Percentiles rank a stretch among this genome's conserved stretches.
Evolutionary conservation across 192 early-diverging fungal genomes (phyloP).

Genomic region (Coemansia sp.): DNA sequence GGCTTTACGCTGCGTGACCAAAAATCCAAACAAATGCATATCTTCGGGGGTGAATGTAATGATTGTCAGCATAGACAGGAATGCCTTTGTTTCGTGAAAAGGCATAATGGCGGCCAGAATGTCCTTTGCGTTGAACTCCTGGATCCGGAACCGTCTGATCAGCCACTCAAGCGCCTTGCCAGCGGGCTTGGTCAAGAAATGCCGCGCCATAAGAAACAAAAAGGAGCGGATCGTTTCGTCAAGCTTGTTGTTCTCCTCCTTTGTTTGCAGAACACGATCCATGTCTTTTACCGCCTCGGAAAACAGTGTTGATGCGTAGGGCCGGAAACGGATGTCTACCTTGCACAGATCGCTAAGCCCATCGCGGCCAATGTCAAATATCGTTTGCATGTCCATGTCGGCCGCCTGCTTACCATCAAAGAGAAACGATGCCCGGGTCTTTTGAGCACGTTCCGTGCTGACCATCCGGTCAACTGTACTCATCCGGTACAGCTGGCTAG

Average conservation of each 20-base stretch:
- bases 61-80: slow-evolving; percentile 78
- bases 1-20: slow-evolving; percentile 46
- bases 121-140: slow-evolving; percentile 83
- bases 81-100: slow-evolving; percentile 90
- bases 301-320: slow-evolving; percentile 76
- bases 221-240: slow-evolving; percentile 76
- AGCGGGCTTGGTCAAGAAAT: slow-evolving; percentile 80
- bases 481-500: slow-evolving; percentile 65
- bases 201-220: slow-evolving; percentile 75
- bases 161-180: slow-evolving; percentile 94
- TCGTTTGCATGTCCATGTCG: slow-evolving; percentile 82
- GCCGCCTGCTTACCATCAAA: slow-evolving; percentile 82
- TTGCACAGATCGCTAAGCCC: slow-evolving; percentile 75
- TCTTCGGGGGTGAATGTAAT: slow-evolving; percentile 64
- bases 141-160: slow-evolving; percentile 76
- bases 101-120: slow-evolving; percentile 80
- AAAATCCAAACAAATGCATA: slow-evolving; percentile 41
- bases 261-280: slow-evolving; percentile 77
- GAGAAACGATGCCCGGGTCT: slow-evolving; percentile 73
- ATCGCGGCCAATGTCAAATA: slow-evolving; percentile 79
- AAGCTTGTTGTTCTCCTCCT: slow-evolving; percentile 76
- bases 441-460: slow-evolving; percentile 58
- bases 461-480: slow-evolving; percentile 61
- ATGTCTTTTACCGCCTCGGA: slow-evolving; percentile 74
- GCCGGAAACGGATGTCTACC: slow-evolving; percentile 63